Base-by-base conservation (phyloP, 139 green algal species). In the Asterochloris erici region DNA sequence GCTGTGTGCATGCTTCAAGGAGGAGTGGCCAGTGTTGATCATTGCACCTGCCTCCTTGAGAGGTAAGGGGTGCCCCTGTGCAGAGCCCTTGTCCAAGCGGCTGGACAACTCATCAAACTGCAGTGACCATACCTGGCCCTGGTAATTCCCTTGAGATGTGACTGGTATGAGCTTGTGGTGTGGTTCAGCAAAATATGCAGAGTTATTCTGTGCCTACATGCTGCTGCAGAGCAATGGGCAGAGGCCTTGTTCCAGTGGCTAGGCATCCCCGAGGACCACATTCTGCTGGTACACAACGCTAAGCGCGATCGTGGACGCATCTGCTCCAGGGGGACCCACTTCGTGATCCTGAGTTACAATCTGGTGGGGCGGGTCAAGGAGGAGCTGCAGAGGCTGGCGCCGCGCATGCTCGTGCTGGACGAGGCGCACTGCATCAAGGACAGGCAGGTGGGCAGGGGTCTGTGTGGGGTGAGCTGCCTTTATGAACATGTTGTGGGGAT, bases 351-450 rank as follows among this genome's bases (percentile, higher is more conserved):
- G 60, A 84, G 74, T 21, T 88, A 90, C 82, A 86, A 92, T 77
- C 84, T 88, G 47, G 62, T 91, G 26, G 68, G 76, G 68, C 88
- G 90, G 68, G 69, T 87, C 24, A 86, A 83, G 54, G 85, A 86
- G 28, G 38, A 87, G 62, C 78, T 89, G 12, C 17, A 61, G 64
- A 76, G 77, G 61, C 27, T 77, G 77, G 29, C 63, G 10, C 75
- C 66, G 68, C 79, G 29, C 29, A 74, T 90, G 23, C 80, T 94
- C 16, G 85, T 95, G 28, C 81, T 91, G 78, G 93, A 97, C 77
- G 92, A 95, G 85, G 81, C 81, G 26, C 92, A 94, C 85, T 95
- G 90, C 89, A 93, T 97, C 83, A 96, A 97, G 83, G 91, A 89
- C 79, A 70, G 79, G 28, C 90, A 88, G 79, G 89, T 91, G 38